Evolutionary conservation across 116 monocot genomes (phyloP).

Genomic region (Papilionanthe hybrid): DNA sequence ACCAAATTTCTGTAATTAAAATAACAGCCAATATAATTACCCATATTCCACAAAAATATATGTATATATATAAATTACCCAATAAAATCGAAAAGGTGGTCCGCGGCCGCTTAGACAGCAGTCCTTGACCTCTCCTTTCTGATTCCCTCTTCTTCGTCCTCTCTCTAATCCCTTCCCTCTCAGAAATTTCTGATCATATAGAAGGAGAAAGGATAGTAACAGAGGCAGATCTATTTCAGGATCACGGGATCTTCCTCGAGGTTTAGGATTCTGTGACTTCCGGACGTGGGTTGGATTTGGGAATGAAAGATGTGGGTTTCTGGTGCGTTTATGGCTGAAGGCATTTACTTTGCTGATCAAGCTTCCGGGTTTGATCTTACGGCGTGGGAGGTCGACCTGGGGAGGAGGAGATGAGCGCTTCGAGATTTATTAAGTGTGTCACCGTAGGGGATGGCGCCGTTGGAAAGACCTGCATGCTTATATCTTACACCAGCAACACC

Average conservation of each 20-base stretch:
- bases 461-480: constrained; percentile 61
- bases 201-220: not conserved
- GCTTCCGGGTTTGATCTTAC: not conserved
- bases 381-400: not conserved
- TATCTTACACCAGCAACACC: constrained; percentile 59
- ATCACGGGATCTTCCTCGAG: not conserved
- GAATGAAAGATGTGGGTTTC: not conserved
- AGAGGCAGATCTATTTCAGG: not conserved
- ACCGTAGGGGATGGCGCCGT: constrained; percentile 58
- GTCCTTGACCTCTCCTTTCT: not conserved
- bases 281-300: not conserved
- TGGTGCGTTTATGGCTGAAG: not conserved
- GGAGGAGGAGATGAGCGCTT: constrained; percentile 46
- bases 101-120: not conserved
- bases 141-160: not conserved
- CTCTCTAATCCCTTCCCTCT: not conserved
- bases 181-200: not conserved
- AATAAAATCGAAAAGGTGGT: not conserved
- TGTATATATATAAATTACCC: not conserved
- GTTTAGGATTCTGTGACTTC: not conserved
- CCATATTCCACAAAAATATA: no score
- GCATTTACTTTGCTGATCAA: not conserved
- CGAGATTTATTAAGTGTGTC: constrained; percentile 61
- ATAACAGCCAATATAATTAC: not conserved
- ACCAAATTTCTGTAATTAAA: not conserved